Evolutionary conservation across 306 rosid genomes (phyloP).

Genomic region (Biancaea sappan): DNA sequence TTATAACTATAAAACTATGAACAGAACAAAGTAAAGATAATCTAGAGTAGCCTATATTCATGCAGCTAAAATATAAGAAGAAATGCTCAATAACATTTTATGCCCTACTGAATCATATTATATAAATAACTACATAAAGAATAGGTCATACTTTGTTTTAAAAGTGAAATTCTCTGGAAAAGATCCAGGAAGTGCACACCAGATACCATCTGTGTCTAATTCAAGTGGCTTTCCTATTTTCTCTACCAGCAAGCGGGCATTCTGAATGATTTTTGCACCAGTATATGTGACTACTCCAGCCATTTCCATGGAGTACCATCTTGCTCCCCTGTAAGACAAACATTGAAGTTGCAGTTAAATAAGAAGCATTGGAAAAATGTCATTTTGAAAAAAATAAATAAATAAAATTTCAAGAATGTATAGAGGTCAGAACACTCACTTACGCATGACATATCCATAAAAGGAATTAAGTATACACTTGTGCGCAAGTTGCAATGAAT

Average conservation of each 20-base stretch:
- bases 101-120: neutral
- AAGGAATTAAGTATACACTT: constrained; percentile 92
- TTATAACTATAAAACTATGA: constrained; percentile 21
- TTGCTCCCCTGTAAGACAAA: constrained; percentile 77
- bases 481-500: constrained; percentile 89
- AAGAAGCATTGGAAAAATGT: constrained; percentile 29
- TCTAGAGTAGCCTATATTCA: neutral
- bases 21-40: constrained; percentile 12
- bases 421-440: constrained; percentile 61
- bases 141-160: constrained; percentile 72
- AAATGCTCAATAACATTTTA: constrained; percentile 12
- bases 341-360: constrained; percentile 33
- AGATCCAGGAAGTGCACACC: constrained; percentile 99
- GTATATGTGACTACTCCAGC: constrained; percentile 99
- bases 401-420: constrained; percentile 33
- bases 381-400: constrained; percentile 11
- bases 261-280: constrained; percentile 98
- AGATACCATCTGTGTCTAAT: constrained; percentile 97
- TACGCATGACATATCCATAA: constrained; percentile 96
- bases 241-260: constrained; percentile 90
- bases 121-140: constrained; percentile 26
- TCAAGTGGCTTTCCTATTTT: constrained; percentile 98
- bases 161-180: constrained; percentile 95
- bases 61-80: constrained; percentile 21
- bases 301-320: constrained; percentile 99